A percentile compares a stretch with the other conserved stretches of the same genome.
These are phyloP conservation scores for Setaria viridis DNA, from an alignment of 202 grass and related monocot genomes.

Conservation along the genomic window DNA sequence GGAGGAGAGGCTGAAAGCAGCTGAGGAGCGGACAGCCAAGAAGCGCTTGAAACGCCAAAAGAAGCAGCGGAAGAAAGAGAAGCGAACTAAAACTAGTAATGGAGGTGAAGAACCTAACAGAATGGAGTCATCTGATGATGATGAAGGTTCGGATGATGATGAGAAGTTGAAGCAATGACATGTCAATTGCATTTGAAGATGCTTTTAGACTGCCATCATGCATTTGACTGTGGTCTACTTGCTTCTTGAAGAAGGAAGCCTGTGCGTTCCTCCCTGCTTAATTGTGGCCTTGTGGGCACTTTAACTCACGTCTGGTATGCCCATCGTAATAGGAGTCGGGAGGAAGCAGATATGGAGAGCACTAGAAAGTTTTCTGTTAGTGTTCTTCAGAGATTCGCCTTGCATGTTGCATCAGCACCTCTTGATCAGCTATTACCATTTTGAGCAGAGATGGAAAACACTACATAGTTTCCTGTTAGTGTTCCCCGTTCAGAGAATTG, in stretches of 20 bases:
- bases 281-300: neutral
- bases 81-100: slow-evolving; percentile 47
- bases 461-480: neutral
- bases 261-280: neutral
- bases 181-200: neutral
- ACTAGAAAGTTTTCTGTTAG: neutral
- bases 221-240: neutral
- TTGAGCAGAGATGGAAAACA: no score
- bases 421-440: no score
- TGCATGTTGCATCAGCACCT: no score
- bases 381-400: no score
- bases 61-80: slow-evolving; percentile 77
- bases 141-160: slow-evolving; percentile 49
- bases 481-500: neutral
- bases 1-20: slow-evolving; percentile 86
- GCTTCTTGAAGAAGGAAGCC: slow-evolving; percentile 8
- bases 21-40: slow-evolving; percentile 3
- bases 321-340: neutral
- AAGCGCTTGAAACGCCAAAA: slow-evolving; percentile 45
- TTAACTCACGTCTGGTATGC: neutral
- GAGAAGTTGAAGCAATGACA: slow-evolving; percentile 27
- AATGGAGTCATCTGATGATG: slow-evolving; percentile 17
- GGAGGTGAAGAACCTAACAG: slow-evolving; percentile 38
- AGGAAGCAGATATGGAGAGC: neutral
- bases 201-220: neutral